Conservation (phyloP, 2,329 filamentous ascomycete genomes). For the Sodiomyces alkalinus region DNA sequence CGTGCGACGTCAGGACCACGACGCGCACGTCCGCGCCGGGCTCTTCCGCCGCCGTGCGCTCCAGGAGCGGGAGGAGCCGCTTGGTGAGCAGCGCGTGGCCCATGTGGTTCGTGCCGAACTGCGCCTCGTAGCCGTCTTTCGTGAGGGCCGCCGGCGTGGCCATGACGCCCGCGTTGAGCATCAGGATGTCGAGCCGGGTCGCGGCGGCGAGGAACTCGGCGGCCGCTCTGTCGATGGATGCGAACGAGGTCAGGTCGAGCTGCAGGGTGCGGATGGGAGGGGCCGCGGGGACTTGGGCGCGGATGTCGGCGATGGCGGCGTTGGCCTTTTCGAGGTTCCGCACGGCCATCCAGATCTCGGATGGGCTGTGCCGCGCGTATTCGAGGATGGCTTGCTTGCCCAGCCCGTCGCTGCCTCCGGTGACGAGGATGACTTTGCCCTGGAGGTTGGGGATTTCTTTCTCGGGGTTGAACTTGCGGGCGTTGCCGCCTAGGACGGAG, state of each 20-base stretch:
- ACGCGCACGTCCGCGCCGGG: conserved; percentile 14
- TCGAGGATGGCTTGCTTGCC: conserved; percentile 14
- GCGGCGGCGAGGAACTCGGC: conserved; percentile 16
- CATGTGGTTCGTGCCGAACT: conserved; percentile 32
- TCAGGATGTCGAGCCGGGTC: conserved; percentile 25
- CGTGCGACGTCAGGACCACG: conserved; percentile 13
- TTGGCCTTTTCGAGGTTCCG: conserved; percentile 20
- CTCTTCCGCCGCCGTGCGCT: conserved; percentile 10
- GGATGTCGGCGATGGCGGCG: conserved; percentile 19
- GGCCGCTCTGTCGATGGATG: conserved; percentile 24
- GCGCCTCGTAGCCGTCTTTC: conserved; percentile 28
- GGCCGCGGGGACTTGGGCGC: conserved; percentile 1
- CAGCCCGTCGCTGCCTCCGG: conserved; percentile 24
- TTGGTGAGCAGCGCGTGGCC: conserved; percentile 28
- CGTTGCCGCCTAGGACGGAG: neutral
- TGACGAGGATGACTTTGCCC: conserved; percentile 34
- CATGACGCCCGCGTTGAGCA: conserved; percentile 31
- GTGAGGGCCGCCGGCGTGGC: conserved; percentile 18
- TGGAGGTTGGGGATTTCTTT: conserved; percentile 26
- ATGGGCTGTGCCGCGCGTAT: conserved; percentile 17
- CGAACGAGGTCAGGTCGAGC: conserved; percentile 27
- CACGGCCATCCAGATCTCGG: conserved; percentile 8
- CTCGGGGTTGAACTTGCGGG: neutral
- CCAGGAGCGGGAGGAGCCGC: conserved; percentile 16
- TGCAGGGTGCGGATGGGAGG: conserved; percentile 17